Conservation (phyloP, 805 yeast species). For the Clavispora santaluciae region DNA sequence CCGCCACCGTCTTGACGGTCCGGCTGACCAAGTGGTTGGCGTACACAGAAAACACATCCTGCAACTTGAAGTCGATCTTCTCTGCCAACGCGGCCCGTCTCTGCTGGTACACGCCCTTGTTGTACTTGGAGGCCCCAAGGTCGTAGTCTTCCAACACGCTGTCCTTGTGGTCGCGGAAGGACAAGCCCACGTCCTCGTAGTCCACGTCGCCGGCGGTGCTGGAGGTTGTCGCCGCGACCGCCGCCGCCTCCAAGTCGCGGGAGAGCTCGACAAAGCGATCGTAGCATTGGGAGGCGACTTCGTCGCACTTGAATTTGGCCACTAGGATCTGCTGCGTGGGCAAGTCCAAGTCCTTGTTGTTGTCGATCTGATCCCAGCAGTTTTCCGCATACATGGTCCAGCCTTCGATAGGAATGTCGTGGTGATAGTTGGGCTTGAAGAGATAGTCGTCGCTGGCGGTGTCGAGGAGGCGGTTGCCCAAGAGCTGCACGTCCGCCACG, state of each 20-base stretch:
- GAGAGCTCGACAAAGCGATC: conserved; percentile 24
- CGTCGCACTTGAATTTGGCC: conserved; percentile 92
- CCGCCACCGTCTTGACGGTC: conserved; percentile 6
- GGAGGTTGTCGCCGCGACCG: conserved; percentile 3
- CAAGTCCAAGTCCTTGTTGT: conserved; percentile 87
- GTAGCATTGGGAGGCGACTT: conserved; percentile 49
- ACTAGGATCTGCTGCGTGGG: conserved; percentile 96
- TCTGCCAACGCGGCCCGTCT: conserved; percentile 47
- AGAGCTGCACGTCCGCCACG: conserved; percentile 47
- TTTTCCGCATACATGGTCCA: conserved; percentile 89
- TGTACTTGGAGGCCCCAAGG: conserved; percentile 70
- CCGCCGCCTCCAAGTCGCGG: conserved; percentile 9
- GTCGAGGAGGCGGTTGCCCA: conserved; percentile 60
- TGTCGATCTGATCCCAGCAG: conserved; percentile 92
- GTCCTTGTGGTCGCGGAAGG: conserved; percentile 40
- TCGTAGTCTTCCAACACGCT: conserved; percentile 56
- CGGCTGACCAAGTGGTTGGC: conserved; percentile 15
- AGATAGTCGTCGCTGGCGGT: conserved; percentile 30
- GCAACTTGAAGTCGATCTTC: conserved; percentile 42
- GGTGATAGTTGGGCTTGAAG: conserved; percentile 71
- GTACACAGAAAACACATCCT: conserved; percentile 35
- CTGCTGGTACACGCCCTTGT: conserved; percentile 58
- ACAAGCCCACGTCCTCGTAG: conserved; percentile 42
- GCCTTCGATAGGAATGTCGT: conserved; percentile 88
- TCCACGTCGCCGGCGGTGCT: conserved; percentile 25